Evolutionary conservation across 129 eudicot species (phyloP).

Genomic region (Sambucus nigra): DNA sequence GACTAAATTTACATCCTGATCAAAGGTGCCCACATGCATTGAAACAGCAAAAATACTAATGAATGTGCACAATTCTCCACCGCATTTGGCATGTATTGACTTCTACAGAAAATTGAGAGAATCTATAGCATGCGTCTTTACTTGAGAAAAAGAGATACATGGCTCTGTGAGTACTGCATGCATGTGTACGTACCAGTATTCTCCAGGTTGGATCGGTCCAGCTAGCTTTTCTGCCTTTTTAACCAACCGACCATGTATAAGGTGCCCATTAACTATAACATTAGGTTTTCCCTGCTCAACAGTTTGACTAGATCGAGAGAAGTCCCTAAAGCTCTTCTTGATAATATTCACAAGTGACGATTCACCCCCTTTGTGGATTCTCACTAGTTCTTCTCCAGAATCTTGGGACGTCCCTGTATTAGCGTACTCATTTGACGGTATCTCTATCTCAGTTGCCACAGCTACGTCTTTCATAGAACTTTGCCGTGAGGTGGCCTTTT

Average conservation of each 20-base stretch:
- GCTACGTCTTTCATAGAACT: conserved; percentile 52
- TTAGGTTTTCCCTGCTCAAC: conserved; percentile 36
- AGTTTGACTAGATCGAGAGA: conserved; percentile 32
- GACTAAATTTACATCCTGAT: no score
- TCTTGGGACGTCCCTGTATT: conserved; percentile 62
- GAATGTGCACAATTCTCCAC: no score
- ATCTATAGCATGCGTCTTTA: background rate
- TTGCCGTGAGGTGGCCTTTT: conserved; percentile 26
- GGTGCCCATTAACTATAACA: conserved; percentile 75
- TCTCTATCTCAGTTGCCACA: conserved; percentile 76
- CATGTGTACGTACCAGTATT: conserved; percentile 64
- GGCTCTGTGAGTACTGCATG: background rate
- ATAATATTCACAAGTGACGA: conserved; percentile 50
- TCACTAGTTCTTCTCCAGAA: conserved; percentile 45
- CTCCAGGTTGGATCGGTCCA: conserved; percentile 72
- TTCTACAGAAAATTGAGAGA: background rate
- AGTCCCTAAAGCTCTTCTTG: conserved; percentile 62
- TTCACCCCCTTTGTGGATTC: conserved; percentile 32
- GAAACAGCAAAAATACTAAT: no score
- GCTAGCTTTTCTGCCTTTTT: conserved; percentile 86
- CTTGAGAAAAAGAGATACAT: background rate
- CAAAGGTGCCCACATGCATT: no score
- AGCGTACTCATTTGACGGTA: conserved; percentile 52
- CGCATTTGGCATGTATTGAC: no score
- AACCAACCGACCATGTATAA: conserved; percentile 60